Evolutionary conservation across 805 yeast genomes (phyloP).

Genomic region (Candida anglica): DNA sequence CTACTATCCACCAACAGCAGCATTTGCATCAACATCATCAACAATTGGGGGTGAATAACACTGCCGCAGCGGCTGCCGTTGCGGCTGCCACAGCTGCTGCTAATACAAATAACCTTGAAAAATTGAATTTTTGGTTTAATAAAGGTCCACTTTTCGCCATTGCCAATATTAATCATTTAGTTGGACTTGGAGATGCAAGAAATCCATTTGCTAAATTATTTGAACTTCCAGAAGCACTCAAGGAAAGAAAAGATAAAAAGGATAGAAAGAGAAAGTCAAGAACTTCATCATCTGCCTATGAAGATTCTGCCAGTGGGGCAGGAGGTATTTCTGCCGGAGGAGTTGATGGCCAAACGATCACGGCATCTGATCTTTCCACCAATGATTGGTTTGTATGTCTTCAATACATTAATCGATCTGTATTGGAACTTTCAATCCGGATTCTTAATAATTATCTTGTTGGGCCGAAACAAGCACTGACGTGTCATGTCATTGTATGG

Average conservation of each 20-base stretch:
- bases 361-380: slow-evolving; percentile 30
- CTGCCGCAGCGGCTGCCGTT: too few relatives aligned
- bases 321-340: slow-evolving; percentile 13
- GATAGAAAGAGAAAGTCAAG: slow-evolving; percentile 54
- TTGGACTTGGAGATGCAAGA: slow-evolving; percentile 72
- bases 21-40: slow-evolving; percentile 8
- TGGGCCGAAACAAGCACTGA: slow-evolving; percentile 68
- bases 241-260: slow-evolving; percentile 67
- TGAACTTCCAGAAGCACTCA: slow-evolving; percentile 66
- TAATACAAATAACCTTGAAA: slow-evolving; percentile 33
- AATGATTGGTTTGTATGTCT: slow-evolving; percentile 57
- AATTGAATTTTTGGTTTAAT: slow-evolving; percentile 69
- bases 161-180: slow-evolving; percentile 68
- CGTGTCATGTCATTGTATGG: slow-evolving; percentile 77
- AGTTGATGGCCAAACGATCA: slow-evolving; percentile 26
- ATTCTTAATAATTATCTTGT: slow-evolving; percentile 61
- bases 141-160: slow-evolving; percentile 74
- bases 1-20: slow-evolving; percentile 3
- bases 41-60: slow-evolving; percentile 4
- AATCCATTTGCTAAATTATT: slow-evolving; percentile 77
- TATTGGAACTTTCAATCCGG: slow-evolving; percentile 63
- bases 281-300: slow-evolving; percentile 10
- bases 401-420: slow-evolving; percentile 56
- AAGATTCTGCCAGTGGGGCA: slow-evolving; percentile 9
- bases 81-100: slow-evolving; percentile 12